Conservation (phyloP, 176 grass and related monocot species). For the Cenchrus americanus region DNA sequence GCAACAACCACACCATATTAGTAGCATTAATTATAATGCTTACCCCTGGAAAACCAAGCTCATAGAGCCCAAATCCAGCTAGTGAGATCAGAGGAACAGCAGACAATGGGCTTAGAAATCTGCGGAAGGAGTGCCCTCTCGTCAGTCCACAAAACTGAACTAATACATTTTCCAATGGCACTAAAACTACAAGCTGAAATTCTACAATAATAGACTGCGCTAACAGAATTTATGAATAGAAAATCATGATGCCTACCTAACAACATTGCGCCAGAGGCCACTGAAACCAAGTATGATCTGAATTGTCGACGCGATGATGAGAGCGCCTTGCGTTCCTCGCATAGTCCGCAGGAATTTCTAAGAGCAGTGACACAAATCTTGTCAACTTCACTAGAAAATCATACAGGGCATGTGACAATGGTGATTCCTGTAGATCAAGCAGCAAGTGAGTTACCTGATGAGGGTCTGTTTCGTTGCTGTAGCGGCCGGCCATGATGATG, state of each 20-base stretch:
- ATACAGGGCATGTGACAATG: background rate
- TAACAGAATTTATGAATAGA: background rate
- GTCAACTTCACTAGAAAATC: slow-evolving; percentile 7
- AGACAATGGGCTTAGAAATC: slow-evolving; percentile 78
- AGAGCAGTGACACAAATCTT: background rate
- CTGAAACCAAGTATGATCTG: slow-evolving; percentile 96
- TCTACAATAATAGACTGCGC: background rate
- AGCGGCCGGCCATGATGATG: slow-evolving; percentile 81
- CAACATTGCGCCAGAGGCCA: slow-evolving; percentile 91
- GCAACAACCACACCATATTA: background rate
- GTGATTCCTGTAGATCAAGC: background rate
- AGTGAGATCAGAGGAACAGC: slow-evolving; percentile 80
- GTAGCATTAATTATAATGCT: slow-evolving; percentile 15
- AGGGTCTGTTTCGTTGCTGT: slow-evolving; percentile 73
- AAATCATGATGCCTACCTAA: slow-evolving; percentile 52
- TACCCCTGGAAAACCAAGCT: slow-evolving; percentile 93
- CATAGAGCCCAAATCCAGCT: slow-evolving; percentile 87
- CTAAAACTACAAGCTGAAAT: slow-evolving; percentile 10
- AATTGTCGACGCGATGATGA: slow-evolving; percentile 74
- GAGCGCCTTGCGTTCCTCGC: slow-evolving; percentile 82
- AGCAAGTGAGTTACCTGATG: slow-evolving; percentile 51
- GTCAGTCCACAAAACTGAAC: slow-evolving; percentile 14
- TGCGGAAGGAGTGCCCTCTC: slow-evolving; percentile 21
- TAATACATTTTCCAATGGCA: background rate
- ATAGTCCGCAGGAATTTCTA: slow-evolving; percentile 91